phyloP scores from a whole-genome alignment of 2,329 filamentous ascomycete species.

The Dactylellina cionopaga region DNA sequence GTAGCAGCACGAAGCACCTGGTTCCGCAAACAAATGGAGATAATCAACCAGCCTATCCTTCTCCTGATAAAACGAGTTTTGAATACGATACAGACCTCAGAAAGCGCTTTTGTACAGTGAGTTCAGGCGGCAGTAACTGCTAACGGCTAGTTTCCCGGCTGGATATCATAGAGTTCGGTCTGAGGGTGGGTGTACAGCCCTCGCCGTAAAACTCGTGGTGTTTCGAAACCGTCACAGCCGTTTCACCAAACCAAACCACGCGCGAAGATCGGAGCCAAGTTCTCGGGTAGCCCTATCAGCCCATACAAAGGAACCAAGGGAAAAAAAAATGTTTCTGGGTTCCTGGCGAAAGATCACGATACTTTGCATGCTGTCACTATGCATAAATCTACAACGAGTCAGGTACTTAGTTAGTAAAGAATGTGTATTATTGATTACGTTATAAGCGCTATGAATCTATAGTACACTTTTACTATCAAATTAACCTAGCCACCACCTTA shows the following conservation, averaged over 20 bases:
- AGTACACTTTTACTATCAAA: slow-evolving; percentile 47
- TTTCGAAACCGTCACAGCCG: slow-evolving; percentile 51
- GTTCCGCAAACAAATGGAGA: slow-evolving; percentile 31
- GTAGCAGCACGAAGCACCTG: slow-evolving; percentile 27
- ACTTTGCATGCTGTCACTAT: slow-evolving; percentile 13
- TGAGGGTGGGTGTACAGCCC: slow-evolving; percentile 24
- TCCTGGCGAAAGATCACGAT: background rate
- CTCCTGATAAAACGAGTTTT: slow-evolving; percentile 30
- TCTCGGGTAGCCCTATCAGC: slow-evolving; percentile 17
- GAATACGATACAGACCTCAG: slow-evolving; percentile 8
- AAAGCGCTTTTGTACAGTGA: slow-evolving; percentile 24
- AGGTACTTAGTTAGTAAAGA: no score
- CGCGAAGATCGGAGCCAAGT: slow-evolving; percentile 30
- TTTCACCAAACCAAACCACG: slow-evolving; percentile 37
- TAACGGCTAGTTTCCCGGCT: background rate
- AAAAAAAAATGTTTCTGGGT: background rate
- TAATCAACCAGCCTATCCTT: slow-evolving; percentile 10
- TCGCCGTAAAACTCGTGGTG: slow-evolving; percentile 42
- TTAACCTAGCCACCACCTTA: slow-evolving; percentile 45
- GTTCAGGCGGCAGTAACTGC: slow-evolving; percentile 11
- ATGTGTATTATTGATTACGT: slow-evolving; percentile 45
- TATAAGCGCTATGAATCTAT: slow-evolving; percentile 52
- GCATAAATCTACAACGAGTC: background rate
- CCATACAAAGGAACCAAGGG: background rate
- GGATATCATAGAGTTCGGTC: slow-evolving; percentile 17